Base-by-base conservation (phyloP, 768 basidiomycete species). In the Podaxis sp. region DNA sequence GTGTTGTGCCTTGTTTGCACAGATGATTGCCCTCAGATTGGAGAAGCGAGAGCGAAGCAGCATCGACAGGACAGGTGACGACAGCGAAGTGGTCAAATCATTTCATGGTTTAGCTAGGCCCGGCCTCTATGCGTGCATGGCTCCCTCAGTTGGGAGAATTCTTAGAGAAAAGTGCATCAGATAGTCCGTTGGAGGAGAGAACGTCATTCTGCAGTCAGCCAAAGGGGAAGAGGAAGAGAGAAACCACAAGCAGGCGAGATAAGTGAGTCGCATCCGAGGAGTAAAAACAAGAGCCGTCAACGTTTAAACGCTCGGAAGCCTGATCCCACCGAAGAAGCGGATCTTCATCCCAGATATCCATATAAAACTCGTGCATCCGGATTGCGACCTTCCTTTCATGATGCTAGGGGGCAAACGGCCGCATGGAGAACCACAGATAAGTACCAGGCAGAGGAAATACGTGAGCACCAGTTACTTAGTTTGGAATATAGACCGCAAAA, bases 21-120 rank as follows among this genome's bases (percentile, higher is more conserved):
- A 54, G 41, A 44, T 26, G 33, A n/a, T 24, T 56, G 54, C 36
- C 24, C 38, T 22, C 13, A 22, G 54, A 15, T 20, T 56, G 37
- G 2, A 28, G 54, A 56, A 46, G 44, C 44, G 51, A 28, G 59
- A 41, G 50, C 51, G 51, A 60, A 62, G 60, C 20, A 7, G 60
- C 46, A 54, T 7, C 60, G 60, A 62, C 60, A 62, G 33, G 60
- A 62, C 60, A 62, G 60, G 53, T 55, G 41, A 55, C 60, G 60
- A 55, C 60, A 55, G 60, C 52, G 60, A 62, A 62, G 60, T 26
- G 24, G 52, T 55, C 60, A 54, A 58, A 37, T 30, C 30, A 33
- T 36, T 37, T 49, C 22, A 15, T 30, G 40, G 52, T 6, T 28
- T 20, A 13, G 28, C 7, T 50, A 49, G 24, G 20, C 49, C 49